phyloP scores from a whole-genome alignment of 1,139 yeast genomes.

The Blastobotrys capitulatus region DNA sequence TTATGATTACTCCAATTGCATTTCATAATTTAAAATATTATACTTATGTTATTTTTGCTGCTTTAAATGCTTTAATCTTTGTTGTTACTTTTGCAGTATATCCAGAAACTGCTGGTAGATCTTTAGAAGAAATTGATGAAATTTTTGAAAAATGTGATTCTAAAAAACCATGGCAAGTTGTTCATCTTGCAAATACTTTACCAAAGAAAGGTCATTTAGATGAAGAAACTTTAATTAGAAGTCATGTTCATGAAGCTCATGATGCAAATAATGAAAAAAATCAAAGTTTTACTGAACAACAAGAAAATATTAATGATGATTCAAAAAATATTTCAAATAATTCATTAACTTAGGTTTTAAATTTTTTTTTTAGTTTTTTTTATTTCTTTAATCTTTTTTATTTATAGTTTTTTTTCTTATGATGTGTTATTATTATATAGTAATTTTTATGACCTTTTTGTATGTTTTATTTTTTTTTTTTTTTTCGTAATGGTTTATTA shows the following conservation, averaged over 20 bases:
- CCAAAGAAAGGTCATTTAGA: slow-evolving; percentile 15
- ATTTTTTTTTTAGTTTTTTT: background rate
- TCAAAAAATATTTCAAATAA: background rate
- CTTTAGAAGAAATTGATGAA: slow-evolving; percentile 20
- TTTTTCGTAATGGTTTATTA: too few relatives aligned
- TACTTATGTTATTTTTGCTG: slow-evolving; percentile 41
- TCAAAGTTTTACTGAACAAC: background rate
- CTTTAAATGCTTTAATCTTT: slow-evolving; percentile 35
- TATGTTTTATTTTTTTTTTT: too few relatives aligned
- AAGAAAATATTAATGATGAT: background rate
- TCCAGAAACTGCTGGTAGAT: slow-evolving; percentile 18
- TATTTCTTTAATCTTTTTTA: background rate
- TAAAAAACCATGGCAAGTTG: slow-evolving; percentile 39
- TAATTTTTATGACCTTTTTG: too few relatives aligned
- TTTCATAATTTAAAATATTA: slow-evolving; percentile 41
- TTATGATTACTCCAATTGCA: slow-evolving; percentile 50
- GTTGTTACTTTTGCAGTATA: slow-evolving; percentile 18
- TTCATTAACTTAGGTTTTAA: background rate
- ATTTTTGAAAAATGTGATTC: slow-evolving; percentile 28
- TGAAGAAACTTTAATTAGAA: slow-evolving; percentile 2
- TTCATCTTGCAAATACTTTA: slow-evolving; percentile 23
- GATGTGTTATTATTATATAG: too few relatives aligned
- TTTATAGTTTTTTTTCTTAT: background rate
- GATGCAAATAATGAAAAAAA: background rate
- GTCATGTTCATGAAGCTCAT: slow-evolving; percentile 1